Evolutionary conservation across 2,329 filamentous ascomycete species (phyloP).

Genomic region (Domatiomyces catenatus): DNA sequence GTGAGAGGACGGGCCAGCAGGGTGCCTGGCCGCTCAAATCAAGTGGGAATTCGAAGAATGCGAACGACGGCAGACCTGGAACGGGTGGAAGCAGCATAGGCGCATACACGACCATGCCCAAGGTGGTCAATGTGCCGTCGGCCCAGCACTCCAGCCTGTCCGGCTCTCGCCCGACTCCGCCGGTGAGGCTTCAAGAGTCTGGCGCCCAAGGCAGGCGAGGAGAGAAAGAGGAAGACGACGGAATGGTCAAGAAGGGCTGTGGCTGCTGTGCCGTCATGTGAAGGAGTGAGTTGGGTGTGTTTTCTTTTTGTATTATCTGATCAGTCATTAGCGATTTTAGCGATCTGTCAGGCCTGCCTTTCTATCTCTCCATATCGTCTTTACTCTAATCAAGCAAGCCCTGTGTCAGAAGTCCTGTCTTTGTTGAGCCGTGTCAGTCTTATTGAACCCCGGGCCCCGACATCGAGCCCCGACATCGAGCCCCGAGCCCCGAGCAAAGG

Average conservation of each 20-base stretch:
- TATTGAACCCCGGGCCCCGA: no score
- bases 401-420: background rate
- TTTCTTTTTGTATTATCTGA: background rate
- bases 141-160: slow-evolving; percentile 10
- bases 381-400: background rate
- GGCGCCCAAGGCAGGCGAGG: slow-evolving; percentile 20
- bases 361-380: background rate
- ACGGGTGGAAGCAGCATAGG: slow-evolving; percentile 28
- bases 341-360: background rate
- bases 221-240: slow-evolving; percentile 40
- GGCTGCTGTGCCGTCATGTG: slow-evolving; percentile 65
- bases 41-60: slow-evolving; percentile 13
- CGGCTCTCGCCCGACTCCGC: slow-evolving; percentile 20
- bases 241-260: slow-evolving; percentile 43
- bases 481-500: no score
- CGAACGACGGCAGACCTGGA: slow-evolving; percentile 21
- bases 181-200: slow-evolving; percentile 22
- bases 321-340: background rate
- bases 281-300: slow-evolving; percentile 14
- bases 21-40: slow-evolving; percentile 20
- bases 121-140: slow-evolving; percentile 23
- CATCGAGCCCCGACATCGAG: no score
- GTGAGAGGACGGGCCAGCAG: slow-evolving; percentile 15
- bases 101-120: slow-evolving; percentile 37
- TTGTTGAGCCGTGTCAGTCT: no score